Evolutionary conservation across 441 rosid genomes (phyloP).

Genomic region (Pelargonium fulgidum): DNA sequence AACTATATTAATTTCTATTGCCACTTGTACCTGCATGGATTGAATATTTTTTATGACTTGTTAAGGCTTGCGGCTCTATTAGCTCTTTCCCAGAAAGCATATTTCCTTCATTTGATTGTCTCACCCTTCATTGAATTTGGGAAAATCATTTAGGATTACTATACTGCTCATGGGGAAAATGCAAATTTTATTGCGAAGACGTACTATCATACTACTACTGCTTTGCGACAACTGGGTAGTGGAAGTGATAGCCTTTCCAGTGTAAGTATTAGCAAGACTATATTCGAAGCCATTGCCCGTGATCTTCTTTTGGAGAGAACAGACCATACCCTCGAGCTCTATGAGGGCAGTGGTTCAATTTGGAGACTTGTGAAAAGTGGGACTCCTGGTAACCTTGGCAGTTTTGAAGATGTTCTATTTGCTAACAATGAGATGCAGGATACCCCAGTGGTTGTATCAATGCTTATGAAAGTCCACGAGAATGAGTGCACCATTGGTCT

Average conservation of each 20-base stretch:
- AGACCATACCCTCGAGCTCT: conserved; percentile 82
- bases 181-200: conserved; percentile 84
- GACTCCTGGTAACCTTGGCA: conserved; percentile 90
- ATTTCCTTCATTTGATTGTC: neutral
- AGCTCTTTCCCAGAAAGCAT: neutral
- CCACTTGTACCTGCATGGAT: neutral
- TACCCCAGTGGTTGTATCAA: conserved; percentile 74
- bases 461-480: conserved; percentile 57
- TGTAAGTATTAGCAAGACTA: conserved; percentile 70
- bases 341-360: conserved; percentile 88
- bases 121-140: neutral
- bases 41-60: neutral
- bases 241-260: conserved; percentile 77
- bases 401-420: conserved; percentile 92
- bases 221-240: conserved; percentile 64
- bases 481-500: conserved; percentile 66
- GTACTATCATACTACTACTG: conserved; percentile 78
- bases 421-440: conserved; percentile 96
- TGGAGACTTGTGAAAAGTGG: conserved; percentile 83
- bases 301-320: conserved; percentile 89
- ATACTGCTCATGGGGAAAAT: conserved; percentile 83
- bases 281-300: conserved; percentile 83
- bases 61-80: neutral
- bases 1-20: neutral
- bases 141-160: conserved; percentile 54